Conservation (phyloP, 1,284 basidiomycete genomes). For the Heterobasidion occidentale region DNA sequence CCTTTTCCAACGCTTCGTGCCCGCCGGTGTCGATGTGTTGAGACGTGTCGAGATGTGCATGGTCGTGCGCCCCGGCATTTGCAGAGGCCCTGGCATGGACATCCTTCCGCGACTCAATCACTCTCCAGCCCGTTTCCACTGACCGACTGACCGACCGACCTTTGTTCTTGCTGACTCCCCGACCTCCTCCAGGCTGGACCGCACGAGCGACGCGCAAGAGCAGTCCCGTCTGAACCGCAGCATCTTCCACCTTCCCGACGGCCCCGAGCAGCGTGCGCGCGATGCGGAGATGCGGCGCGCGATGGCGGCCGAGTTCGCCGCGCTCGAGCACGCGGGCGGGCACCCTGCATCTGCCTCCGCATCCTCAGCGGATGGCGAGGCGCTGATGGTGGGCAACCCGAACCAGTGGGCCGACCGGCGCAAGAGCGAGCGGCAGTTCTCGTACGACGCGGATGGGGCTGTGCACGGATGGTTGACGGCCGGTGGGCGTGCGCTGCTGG, state of each 20-base stretch:
- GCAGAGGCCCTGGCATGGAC: background rate
- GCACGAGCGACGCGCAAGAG: slow-evolving; percentile 39
- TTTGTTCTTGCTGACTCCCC: background rate
- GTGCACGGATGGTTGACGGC: slow-evolving; percentile 40
- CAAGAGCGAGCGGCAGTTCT: slow-evolving; percentile 36
- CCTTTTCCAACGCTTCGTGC: background rate
- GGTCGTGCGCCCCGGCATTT: background rate
- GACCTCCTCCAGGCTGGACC: slow-evolving; percentile 14
- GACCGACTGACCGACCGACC: too few species aligned
- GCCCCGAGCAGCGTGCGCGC: slow-evolving; percentile 41
- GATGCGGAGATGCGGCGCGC: slow-evolving; percentile 42
- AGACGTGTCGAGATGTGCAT: background rate
- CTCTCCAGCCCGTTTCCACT: background rate
- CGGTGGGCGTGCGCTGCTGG: slow-evolving; percentile 1
- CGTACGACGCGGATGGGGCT: slow-evolving; percentile 41
- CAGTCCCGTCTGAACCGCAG: slow-evolving; percentile 41
- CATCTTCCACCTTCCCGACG: slow-evolving; percentile 48
- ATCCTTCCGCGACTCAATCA: background rate
- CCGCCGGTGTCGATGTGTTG: background rate
- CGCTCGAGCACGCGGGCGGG: background rate
- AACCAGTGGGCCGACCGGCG: slow-evolving; percentile 45
- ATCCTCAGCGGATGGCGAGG: background rate
- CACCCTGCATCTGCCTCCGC: background rate
- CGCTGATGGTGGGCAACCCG: slow-evolving; percentile 24
- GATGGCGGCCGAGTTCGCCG: slow-evolving; percentile 31